These are phyloP conservation scores for Kodamaea sagamina DNA, from an alignment of 805 yeast genomes.

Conservation along the genomic window DNA sequence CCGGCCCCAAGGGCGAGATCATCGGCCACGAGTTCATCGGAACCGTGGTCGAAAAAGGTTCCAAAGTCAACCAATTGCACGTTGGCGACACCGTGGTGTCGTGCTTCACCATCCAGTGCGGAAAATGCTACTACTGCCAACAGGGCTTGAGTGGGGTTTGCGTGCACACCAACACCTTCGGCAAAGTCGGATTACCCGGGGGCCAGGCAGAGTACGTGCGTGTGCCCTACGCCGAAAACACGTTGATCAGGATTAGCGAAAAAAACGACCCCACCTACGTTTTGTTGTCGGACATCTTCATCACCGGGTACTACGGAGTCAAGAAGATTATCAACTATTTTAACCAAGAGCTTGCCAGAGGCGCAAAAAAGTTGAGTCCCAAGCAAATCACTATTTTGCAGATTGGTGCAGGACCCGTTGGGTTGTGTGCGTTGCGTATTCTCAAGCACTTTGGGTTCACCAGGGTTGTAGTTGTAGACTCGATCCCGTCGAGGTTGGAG, in stretches of 20 bases:
- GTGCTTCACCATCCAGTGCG: constrained; percentile 58
- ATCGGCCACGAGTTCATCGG: constrained; percentile 59
- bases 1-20: constrained; percentile 40
- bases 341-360: constrained; percentile 31
- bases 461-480: constrained; percentile 50
- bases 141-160: constrained; percentile 59
- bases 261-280: constrained; percentile 45
- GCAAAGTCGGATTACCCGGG: constrained; percentile 57
- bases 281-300: constrained; percentile 64
- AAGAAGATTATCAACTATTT: constrained; percentile 48
- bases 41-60: constrained; percentile 42
- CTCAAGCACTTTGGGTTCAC: constrained; percentile 47
- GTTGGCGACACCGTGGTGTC: constrained; percentile 51
- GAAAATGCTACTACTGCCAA: constrained; percentile 58
- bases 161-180: constrained; percentile 55
- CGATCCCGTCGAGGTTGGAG: constrained; percentile 47
- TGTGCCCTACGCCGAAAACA: constrained; percentile 57
- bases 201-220: constrained; percentile 64
- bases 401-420: constrained; percentile 64
- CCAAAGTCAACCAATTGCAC: constrained; percentile 29
- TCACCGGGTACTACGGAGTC: constrained; percentile 63
- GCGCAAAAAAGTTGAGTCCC: constrained; percentile 13
- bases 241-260: constrained; percentile 47
- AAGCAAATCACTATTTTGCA: constrained; percentile 46
- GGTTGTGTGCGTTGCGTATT: constrained; percentile 51